Percentiles rank a stretch among this genome's conserved stretches.
phyloP scores from a whole-genome alignment of 345 rosid genomes.

The Syzygium jambos region DNA sequence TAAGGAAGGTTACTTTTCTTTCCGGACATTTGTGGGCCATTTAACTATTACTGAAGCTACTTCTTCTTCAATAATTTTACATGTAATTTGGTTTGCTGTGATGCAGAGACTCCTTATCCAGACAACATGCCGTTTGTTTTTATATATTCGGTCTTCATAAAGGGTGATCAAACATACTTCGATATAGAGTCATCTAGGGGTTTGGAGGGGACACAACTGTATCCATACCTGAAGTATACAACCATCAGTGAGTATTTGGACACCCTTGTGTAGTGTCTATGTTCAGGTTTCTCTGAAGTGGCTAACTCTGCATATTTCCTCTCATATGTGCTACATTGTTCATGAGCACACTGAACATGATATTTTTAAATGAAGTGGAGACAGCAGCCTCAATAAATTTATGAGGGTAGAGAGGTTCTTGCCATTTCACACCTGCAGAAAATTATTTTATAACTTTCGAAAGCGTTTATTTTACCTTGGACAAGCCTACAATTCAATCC shows the following conservation, averaged over 20 bases:
- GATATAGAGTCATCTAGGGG: constrained; percentile 28
- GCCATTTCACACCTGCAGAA: background rate
- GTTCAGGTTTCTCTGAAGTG: background rate
- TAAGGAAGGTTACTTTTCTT: background rate
- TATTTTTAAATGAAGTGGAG: background rate
- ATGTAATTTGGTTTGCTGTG: background rate
- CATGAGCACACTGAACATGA: background rate
- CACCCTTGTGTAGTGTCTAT: constrained; percentile 8
- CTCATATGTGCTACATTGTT: background rate
- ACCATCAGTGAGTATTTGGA: constrained; percentile 28
- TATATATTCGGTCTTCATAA: constrained; percentile 41
- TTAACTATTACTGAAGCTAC: background rate
- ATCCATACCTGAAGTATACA: constrained; percentile 41
- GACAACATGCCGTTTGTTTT: constrained; percentile 36
- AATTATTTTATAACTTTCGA: background rate
- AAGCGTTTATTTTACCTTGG: background rate
- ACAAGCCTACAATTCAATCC: background rate
- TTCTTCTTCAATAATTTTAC: background rate
- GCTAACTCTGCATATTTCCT: background rate
- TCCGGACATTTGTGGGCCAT: background rate
- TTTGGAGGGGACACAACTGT: constrained; percentile 35
- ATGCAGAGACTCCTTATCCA: constrained; percentile 55
- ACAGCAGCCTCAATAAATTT: background rate
- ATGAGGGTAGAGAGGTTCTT: background rate
- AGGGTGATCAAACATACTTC: constrained; percentile 53